Percentiles rank a stretch among this genome's conserved stretches.
Evolutionary conservation across 192 early-diverging fungal genomes (phyloP).

Genomic region (Entophlyctis luteolus): DNA sequence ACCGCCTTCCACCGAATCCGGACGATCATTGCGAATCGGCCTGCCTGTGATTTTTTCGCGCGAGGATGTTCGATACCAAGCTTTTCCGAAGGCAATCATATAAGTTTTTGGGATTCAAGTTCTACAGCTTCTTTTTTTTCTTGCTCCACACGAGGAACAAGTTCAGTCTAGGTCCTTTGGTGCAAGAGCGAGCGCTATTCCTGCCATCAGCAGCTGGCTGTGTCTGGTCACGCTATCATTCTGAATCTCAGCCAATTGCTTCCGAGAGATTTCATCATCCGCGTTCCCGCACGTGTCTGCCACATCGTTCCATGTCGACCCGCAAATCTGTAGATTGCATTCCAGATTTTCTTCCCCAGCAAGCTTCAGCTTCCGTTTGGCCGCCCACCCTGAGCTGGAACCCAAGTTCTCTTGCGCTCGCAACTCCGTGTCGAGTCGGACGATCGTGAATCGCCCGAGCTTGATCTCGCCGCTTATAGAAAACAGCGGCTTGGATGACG

Average conservation of each 20-base stretch:
- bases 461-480: conserved; percentile 13
- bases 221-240: background rate
- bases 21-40: too few species aligned
- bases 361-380: conserved; percentile 2
- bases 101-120: too few species aligned
- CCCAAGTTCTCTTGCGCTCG: background rate
- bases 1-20: too few species aligned
- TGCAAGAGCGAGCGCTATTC: conserved; percentile 5
- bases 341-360: background rate
- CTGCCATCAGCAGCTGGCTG: conserved; percentile 17
- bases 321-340: conserved; percentile 7
- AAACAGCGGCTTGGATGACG: background rate
- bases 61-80: too few species aligned
- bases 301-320: background rate
- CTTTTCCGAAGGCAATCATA: too few species aligned
- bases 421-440: background rate
- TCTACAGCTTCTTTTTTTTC: too few species aligned
- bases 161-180: background rate
- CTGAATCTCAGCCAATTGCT: background rate
- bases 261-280: background rate
- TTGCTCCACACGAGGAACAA: too few species aligned
- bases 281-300: background rate
- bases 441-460: conserved; percentile 7
- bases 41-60: too few species aligned
- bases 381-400: conserved; percentile 3